Evolutionary conservation across 768 basidiomycete species (phyloP).

Genomic region (Kwoniella pini): DNA sequence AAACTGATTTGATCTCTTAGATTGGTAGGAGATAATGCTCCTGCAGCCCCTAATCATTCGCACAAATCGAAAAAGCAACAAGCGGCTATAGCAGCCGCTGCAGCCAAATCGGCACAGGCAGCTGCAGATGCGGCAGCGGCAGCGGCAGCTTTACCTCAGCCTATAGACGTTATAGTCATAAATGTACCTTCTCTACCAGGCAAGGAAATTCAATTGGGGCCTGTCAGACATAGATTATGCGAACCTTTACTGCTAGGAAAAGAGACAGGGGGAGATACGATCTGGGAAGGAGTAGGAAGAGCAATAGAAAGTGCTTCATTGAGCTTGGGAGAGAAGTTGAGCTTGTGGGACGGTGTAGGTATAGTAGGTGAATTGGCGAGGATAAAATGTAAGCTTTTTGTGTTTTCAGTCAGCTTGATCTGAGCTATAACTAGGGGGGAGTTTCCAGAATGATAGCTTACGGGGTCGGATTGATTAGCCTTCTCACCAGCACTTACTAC

Average conservation of each 20-base stretch:
- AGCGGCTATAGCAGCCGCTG: slow-evolving; percentile 34
- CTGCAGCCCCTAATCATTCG: slow-evolving; percentile 27
- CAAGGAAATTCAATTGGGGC: slow-evolving; percentile 42
- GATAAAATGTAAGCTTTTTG: slow-evolving; percentile 44
- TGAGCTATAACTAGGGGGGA: too few species aligned
- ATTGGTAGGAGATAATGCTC: slow-evolving; percentile 39
- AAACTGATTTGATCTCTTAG: slow-evolving; percentile 26
- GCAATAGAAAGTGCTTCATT: slow-evolving; percentile 39
- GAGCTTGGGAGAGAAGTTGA: slow-evolving; percentile 30
- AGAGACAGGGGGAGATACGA: slow-evolving; percentile 35
- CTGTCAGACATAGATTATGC: slow-evolving; percentile 49
- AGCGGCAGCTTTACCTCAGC: slow-evolving; percentile 32
- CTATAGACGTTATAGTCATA: slow-evolving; percentile 38
- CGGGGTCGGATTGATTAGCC: slow-evolving; percentile 24
- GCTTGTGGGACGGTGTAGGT: slow-evolving; percentile 48
- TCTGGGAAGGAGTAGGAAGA: slow-evolving; percentile 50
- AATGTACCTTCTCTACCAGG: slow-evolving; percentile 40
- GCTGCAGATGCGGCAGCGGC: slow-evolving; percentile 37
- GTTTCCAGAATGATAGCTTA: not conserved
- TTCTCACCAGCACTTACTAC: slow-evolving; percentile 47
- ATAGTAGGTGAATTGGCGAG: slow-evolving; percentile 49
- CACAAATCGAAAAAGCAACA: slow-evolving; percentile 46
- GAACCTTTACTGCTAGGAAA: slow-evolving; percentile 46
- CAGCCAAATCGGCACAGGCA: slow-evolving; percentile 39
- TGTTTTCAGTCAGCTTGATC: not conserved